These are phyloP conservation scores for Irpex lacteus DNA, from an alignment of 1,284 basidiomycete species.

Conservation along the genomic window DNA sequence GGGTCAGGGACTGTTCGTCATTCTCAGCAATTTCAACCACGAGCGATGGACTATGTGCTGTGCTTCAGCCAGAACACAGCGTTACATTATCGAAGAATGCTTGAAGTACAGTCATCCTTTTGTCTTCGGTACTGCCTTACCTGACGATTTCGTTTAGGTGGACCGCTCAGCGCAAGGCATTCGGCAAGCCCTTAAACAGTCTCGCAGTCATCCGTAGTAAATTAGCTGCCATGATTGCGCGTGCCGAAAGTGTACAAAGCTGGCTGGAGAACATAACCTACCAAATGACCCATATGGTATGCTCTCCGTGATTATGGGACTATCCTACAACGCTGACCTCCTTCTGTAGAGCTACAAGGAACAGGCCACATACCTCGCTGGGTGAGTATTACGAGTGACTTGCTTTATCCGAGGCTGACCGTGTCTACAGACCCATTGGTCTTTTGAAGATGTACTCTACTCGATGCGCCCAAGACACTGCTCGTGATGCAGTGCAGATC, in stretches of 20 bases:
- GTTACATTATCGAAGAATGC: constrained; percentile 67
- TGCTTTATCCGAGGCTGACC: not conserved
- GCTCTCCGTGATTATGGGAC: not conserved
- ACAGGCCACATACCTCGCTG: constrained; percentile 39
- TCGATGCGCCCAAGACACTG: constrained; percentile 29
- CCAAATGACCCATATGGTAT: constrained; percentile 89
- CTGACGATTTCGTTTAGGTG: constrained; percentile 43
- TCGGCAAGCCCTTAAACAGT: constrained; percentile 80
- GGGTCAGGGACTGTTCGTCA: constrained; percentile 80
- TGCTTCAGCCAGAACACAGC: constrained; percentile 50
- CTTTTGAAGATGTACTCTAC: constrained; percentile 32
- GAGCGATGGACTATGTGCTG: constrained; percentile 75
- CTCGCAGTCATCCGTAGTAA: constrained; percentile 86
- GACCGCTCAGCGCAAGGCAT: constrained; percentile 79
- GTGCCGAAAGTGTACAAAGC: constrained; percentile 75
- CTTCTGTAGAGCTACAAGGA: constrained; percentile 34
- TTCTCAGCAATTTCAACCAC: constrained; percentile 74
- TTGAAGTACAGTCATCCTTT: constrained; percentile 45
- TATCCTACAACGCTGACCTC: not conserved
- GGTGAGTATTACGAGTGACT: constrained; percentile 21
- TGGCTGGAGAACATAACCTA: constrained; percentile 91
- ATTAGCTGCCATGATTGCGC: constrained; percentile 83
- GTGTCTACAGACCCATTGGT: constrained; percentile 23
- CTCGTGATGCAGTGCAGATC: constrained; percentile 50
- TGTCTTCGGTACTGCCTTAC: not conserved